Evolutionary conservation across 2,329 filamentous ascomycete genomes (phyloP).

Genomic region (Curvularia eragrostidis): DNA sequence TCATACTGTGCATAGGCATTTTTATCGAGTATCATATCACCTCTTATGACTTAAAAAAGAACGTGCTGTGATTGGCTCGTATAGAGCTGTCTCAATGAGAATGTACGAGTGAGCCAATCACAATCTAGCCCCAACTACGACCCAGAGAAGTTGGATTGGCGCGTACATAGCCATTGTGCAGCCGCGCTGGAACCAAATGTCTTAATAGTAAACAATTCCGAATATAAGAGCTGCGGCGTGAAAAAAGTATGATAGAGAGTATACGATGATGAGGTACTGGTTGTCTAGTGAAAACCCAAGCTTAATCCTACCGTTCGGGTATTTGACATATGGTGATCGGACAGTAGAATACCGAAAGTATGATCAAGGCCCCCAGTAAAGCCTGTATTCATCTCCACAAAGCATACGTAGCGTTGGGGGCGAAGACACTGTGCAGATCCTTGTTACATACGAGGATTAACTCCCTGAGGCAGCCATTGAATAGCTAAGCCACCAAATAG

Average conservation of each 20-base stretch:
- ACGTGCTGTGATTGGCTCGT: neutral
- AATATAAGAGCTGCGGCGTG: neutral
- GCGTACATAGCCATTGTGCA: neutral
- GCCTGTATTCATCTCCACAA: neutral
- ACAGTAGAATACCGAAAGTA: neutral
- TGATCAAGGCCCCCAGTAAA: neutral
- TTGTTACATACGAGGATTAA: neutral
- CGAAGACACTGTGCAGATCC: constrained; percentile 3
- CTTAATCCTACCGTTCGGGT: neutral
- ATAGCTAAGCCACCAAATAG: neutral
- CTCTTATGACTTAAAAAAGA: neutral
- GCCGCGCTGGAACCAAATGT: neutral
- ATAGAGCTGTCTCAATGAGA: neutral
- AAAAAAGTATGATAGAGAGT: neutral
- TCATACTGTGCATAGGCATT: neutral
- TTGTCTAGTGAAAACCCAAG: neutral
- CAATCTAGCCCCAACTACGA: neutral
- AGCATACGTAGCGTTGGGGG: neutral
- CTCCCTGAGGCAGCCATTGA: constrained; percentile 1
- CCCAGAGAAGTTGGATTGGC: neutral
- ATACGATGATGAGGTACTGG: neutral
- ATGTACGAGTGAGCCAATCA: constrained; percentile 17
- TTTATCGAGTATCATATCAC: neutral
- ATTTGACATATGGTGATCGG: neutral
- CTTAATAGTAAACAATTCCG: neutral